Evolutionary conservation across 306 rosid species (phyloP).

Genomic region (Trifolium dubium): DNA sequence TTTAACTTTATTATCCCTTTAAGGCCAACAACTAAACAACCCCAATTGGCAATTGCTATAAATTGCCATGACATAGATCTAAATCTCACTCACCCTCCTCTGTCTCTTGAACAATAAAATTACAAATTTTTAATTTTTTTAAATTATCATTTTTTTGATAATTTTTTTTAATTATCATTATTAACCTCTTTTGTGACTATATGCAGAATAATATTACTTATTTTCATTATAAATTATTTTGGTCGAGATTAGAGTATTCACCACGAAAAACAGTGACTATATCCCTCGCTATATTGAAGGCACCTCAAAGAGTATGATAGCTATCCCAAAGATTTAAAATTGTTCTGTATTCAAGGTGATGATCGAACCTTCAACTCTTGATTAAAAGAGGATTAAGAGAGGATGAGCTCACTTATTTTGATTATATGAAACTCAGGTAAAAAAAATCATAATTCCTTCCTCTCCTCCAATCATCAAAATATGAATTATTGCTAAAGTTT

Average conservation of each 20-base stretch:
- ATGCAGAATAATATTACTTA: neutral
- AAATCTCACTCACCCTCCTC: constrained; percentile 4
- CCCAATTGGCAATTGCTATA: constrained; percentile 42
- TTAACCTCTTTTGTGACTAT: neutral
- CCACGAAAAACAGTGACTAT: too few species aligned
- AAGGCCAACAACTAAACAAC: constrained; percentile 42
- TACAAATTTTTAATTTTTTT: neutral
- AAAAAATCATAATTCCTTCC: neutral
- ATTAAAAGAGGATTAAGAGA: too few species aligned
- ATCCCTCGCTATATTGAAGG: too few species aligned
- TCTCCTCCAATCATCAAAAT: constrained; percentile 1
- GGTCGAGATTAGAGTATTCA: too few species aligned
- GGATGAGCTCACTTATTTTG: too few species aligned
- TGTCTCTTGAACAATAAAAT: constrained; percentile 5
- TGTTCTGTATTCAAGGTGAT: too few species aligned
- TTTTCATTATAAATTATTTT: too few species aligned
- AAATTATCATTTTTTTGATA: too few species aligned
- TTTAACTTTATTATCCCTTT: constrained; percentile 36
- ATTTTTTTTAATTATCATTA: neutral
- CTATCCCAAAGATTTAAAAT: too few species aligned
- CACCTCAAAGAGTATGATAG: too few species aligned
- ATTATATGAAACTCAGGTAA: constrained; percentile 23
- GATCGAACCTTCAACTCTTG: too few species aligned
- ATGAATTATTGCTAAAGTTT: constrained; percentile 31
- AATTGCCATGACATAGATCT: constrained; percentile 22